Evolutionary conservation across 257 asterid genomes (phyloP).

Genomic region (Petrea volubilis): DNA sequence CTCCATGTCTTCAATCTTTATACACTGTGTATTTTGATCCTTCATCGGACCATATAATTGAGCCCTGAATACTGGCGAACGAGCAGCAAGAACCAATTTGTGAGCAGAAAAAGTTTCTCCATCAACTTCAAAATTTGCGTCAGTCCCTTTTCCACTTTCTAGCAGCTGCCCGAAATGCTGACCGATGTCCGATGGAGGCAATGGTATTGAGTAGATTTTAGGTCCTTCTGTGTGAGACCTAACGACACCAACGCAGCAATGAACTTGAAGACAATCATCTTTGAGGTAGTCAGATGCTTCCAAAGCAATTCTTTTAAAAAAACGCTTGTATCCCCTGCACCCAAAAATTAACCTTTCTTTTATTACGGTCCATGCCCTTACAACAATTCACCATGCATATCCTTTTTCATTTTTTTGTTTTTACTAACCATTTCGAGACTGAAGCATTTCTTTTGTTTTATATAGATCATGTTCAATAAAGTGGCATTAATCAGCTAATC

Average conservation of each 20-base stretch:
- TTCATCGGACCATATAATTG: slow-evolving; percentile 97
- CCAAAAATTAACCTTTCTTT: slow-evolving; percentile 7
- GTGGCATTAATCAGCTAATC: not conserved
- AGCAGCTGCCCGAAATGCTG: slow-evolving; percentile 82
- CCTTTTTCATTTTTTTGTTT: not conserved
- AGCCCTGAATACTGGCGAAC: slow-evolving; percentile 94
- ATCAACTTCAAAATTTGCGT: slow-evolving; percentile 67
- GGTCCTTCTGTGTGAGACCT: slow-evolving; percentile 84
- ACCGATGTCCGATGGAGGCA: slow-evolving; percentile 86
- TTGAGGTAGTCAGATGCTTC: slow-evolving; percentile 85
- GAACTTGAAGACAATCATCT: slow-evolving; percentile 89
- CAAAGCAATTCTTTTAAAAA: slow-evolving; percentile 69
- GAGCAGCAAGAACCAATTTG: slow-evolving; percentile 94
- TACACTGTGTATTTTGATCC: slow-evolving; percentile 67
- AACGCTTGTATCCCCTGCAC: slow-evolving; percentile 92
- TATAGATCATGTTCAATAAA: not conserved
- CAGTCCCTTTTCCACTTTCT: slow-evolving; percentile 75
- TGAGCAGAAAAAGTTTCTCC: slow-evolving; percentile 80
- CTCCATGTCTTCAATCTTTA: slow-evolving; percentile 79
- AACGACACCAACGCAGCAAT: slow-evolving; percentile 92
- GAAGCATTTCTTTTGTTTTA: not conserved
- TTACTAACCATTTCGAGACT: not conserved
- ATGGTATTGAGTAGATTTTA: slow-evolving; percentile 68
- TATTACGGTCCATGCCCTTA: not conserved
- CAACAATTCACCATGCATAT: not conserved